These are phyloP conservation scores for Akanthomyces dipterigenus DNA, from an alignment of 2,329 filamentous ascomycete genomes.

Conservation along the genomic window DNA sequence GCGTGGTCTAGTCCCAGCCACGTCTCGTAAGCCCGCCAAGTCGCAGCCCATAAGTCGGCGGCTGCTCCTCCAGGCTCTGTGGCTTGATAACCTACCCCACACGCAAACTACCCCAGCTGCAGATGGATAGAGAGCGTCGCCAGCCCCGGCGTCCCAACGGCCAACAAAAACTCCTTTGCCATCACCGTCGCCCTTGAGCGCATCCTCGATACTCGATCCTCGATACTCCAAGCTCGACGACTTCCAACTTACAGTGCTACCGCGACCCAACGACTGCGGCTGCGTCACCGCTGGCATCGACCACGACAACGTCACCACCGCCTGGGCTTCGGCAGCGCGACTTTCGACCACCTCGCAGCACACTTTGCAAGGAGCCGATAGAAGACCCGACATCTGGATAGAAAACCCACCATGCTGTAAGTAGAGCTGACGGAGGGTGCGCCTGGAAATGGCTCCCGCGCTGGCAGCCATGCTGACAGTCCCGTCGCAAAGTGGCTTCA, in stretches of 20 bases:
- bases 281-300: neutral
- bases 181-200: neutral
- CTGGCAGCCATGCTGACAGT: neutral
- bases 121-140: conserved; percentile 1
- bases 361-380: neutral
- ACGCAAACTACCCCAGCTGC: conserved; percentile 8
- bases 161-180: neutral
- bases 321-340: neutral
- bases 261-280: neutral
- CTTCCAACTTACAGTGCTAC: neutral
- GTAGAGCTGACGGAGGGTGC: neutral
- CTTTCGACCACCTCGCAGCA: neutral
- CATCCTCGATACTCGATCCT: neutral
- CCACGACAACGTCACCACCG: neutral
- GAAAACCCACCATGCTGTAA: neutral
- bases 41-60: neutral
- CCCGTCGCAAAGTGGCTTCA: conserved; percentile 27
- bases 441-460: neutral
- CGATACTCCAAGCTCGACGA: neutral
- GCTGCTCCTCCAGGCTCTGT: conserved; percentile 1
- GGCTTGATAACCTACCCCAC: conserved; percentile 10
- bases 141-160: conserved; percentile 6
- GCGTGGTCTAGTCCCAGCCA: neutral
- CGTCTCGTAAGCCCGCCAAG: conserved; percentile 2
- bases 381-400: neutral